A percentile compares a stretch with the other conserved stretches of the same genome.
phyloP scores from a whole-genome alignment of 345 rosid genomes.

The Rhodamnia rubescens region DNA sequence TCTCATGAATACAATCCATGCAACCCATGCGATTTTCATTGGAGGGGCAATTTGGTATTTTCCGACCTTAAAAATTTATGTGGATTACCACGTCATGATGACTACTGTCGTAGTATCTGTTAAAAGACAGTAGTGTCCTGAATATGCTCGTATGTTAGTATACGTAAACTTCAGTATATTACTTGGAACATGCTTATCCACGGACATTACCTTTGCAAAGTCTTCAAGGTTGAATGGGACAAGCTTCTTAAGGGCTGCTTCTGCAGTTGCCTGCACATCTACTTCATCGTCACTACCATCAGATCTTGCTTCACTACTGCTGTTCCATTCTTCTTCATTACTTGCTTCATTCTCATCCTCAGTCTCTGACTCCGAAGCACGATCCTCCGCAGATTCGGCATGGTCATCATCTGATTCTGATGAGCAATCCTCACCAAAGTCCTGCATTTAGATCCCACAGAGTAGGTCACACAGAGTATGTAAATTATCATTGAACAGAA shows the following conservation, averaged over 20 bases:
- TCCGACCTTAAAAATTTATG: not conserved
- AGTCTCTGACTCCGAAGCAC: slow-evolving; percentile 67
- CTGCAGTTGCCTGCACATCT: slow-evolving; percentile 58
- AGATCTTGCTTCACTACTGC: slow-evolving; percentile 52
- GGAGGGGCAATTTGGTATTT: not conserved
- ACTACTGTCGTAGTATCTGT: not conserved
- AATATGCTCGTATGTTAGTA: not conserved
- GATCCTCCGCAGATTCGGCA: slow-evolving; percentile 51
- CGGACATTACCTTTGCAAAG: slow-evolving; percentile 49
- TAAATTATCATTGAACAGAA: not conserved
- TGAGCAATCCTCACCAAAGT: slow-evolving; percentile 58
- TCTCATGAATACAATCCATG: not conserved
- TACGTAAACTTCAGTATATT: not conserved
- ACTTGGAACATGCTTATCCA: not conserved
- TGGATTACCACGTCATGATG: not conserved
- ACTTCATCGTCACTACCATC: slow-evolving; percentile 60
- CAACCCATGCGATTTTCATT: not conserved
- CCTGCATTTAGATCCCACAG: slow-evolving; percentile 31
- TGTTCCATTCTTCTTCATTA: slow-evolving; percentile 65
- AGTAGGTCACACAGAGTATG: not conserved
- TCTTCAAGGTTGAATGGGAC: slow-evolving; percentile 64
- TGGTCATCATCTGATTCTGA: slow-evolving; percentile 68
- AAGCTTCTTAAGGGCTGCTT: slow-evolving; percentile 73
- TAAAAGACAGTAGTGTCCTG: not conserved
- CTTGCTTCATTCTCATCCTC: slow-evolving; percentile 71